Evolutionary conservation across 139 green algal genomes (phyloP), one percentile per base, ranked within the genome.

Genomic region (Chlorella sp.): DNA sequence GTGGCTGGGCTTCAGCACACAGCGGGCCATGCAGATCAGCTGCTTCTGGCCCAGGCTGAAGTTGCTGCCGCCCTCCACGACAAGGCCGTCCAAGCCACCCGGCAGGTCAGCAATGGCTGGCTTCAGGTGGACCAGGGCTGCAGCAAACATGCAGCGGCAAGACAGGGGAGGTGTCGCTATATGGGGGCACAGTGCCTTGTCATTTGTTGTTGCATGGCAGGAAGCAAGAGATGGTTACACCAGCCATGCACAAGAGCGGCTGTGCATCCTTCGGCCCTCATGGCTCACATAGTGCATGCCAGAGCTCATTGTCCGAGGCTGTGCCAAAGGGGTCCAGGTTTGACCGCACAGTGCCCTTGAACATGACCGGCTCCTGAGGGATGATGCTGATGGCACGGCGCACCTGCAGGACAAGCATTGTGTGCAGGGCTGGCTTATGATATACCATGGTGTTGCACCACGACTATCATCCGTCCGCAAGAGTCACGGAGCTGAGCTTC

Each of bases 1-100:
- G 51, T 81, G 79, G 0, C 67, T 85, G 1, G 35, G 35, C 78
- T 87, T 87, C 10, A 89, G 67, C 73, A 89, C 80, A 35, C 80
- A 86, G 63, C 84, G 85, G 3, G 82, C 86, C 81, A 93, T 87
- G 86, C 93, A 97, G 74, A 99, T 79, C 66, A 99, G 90, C 86
- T 99, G 95, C 77, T 92, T 88, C 86, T 98, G 93, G 0, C 95
- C 95, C 34, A 89, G 73, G 1, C 70, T 87, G 66, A 98, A 92
- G 82, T 96, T 96, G 33, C 82, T 83, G 67, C 94, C 94, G 61
- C 91, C 92, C 80, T 97, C 93, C 23, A 81, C 70, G 61, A 97
- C 84, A 20, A 35, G 34, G 0, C 82, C 79, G 72, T 94, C 88
- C 74, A 97, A 76, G 31, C 93, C 93, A 26, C 77, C 75, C 3